Percentiles rank a stretch among this genome's conserved stretches.
phyloP scores from a whole-genome alignment of 768 basidiomycete genomes.

The Trametes cubensis region DNA sequence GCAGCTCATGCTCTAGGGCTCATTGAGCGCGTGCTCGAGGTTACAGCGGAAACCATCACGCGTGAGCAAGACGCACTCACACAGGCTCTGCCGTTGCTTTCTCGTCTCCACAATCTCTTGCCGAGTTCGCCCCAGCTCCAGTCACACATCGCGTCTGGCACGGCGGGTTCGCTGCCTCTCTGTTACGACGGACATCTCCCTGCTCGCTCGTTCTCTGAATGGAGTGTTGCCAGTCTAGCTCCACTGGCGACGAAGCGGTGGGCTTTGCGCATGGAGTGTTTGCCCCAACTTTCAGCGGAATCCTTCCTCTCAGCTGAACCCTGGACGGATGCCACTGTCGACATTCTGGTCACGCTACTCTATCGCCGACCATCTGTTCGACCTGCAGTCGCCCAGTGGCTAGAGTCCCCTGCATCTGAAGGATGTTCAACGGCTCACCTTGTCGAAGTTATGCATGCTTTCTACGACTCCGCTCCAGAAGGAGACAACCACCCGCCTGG shows the following conservation, averaged over 20 bases:
- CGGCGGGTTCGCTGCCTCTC: conserved; percentile 40
- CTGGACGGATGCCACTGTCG: conserved; percentile 24
- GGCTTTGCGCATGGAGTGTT: conserved; percentile 9
- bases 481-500: not conserved
- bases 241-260: conserved; percentile 14
- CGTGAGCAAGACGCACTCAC: conserved; percentile 22
- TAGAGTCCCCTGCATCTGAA: conserved; percentile 23
- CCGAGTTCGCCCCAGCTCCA: conserved; percentile 47
- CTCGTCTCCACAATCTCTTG: conserved; percentile 31
- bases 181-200: conserved; percentile 34
- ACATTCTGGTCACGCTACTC: conserved; percentile 26
- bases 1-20: conserved; percentile 26
- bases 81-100: conserved; percentile 32
- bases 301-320: not conserved
- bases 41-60: not conserved
- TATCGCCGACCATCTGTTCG: conserved; percentile 22
- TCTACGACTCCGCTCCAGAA: conserved; percentile 7
- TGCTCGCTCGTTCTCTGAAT: conserved; percentile 1
- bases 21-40: conserved; percentile 41
- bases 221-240: not conserved
- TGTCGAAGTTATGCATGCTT: conserved; percentile 26
- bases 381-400: conserved; percentile 21
- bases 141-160: conserved; percentile 46
- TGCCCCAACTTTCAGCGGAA: not conserved
- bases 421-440: conserved; percentile 20